phyloP scores from a whole-genome alignment of 768 basidiomycete genomes.

The Plicaturopsis crispa region DNA sequence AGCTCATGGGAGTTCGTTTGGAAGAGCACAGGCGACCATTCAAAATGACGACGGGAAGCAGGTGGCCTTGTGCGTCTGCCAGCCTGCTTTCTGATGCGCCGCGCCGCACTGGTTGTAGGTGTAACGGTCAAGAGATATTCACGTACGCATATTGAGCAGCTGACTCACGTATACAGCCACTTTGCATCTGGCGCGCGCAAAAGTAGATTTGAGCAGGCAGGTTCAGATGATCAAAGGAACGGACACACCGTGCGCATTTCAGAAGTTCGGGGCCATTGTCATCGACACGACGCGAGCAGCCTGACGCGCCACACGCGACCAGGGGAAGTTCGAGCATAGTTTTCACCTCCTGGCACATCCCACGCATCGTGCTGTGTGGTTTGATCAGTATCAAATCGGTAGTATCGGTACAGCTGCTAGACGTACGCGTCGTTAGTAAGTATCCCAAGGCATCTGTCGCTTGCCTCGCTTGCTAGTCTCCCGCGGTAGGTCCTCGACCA shows the following conservation, averaged over 20 bases:
- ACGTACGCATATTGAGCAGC: conserved; percentile 1
- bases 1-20: too few relatives aligned
- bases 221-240: neutral
- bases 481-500: conserved; percentile 24
- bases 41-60: conserved; percentile 27
- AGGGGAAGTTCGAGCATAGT: conserved; percentile 20
- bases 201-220: neutral
- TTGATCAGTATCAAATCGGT: neutral
- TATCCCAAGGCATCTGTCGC: conserved; percentile 26
- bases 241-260: conserved; percentile 28
- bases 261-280: conserved; percentile 20
- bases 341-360: conserved; percentile 21
- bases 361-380: conserved; percentile 17
- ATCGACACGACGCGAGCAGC: conserved; percentile 15
- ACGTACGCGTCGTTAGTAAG: conserved; percentile 22
- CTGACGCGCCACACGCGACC: conserved; percentile 22
- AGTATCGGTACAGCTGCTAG: neutral
- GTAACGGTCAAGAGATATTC: neutral
- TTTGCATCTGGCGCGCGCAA: conserved; percentile 35
- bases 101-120: conserved; percentile 22
- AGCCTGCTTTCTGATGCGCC: conserved; percentile 28
- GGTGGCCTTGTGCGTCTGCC: conserved; percentile 24
- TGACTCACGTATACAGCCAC: conserved; percentile 32
- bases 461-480: conserved; percentile 23
- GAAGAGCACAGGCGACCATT: too few relatives aligned